Percentiles rank a stretch among this genome's conserved stretches.
These are phyloP conservation scores for Raphanus sativus DNA, from an alignment of 345 rosid species.

Conservation along the genomic window DNA sequence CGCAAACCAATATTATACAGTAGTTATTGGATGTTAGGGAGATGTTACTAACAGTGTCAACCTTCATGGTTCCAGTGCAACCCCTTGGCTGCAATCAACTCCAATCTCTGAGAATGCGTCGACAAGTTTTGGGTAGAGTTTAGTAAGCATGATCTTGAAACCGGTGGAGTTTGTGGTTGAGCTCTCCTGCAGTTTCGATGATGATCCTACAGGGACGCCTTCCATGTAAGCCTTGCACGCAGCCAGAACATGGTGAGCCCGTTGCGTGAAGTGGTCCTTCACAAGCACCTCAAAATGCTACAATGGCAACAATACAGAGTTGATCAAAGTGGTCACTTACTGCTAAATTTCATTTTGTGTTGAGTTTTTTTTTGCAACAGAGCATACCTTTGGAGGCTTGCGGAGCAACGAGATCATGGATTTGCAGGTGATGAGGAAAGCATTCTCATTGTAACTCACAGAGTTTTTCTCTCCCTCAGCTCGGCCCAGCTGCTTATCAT, in stretches of 20 bases:
- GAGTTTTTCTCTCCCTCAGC: constrained; percentile 95
- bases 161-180: constrained; percentile 63
- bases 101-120: constrained; percentile 72
- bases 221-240: constrained; percentile 79
- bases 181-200: constrained; percentile 39
- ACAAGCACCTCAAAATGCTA: constrained; percentile 86
- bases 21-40: constrained; percentile 30
- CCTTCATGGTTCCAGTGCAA: constrained; percentile 28
- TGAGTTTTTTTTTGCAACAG: constrained; percentile 11
- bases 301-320: constrained; percentile 29
- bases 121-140: constrained; percentile 73
- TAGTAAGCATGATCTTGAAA: constrained; percentile 92
- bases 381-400: constrained; percentile 76
- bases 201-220: constrained; percentile 62
- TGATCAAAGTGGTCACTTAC: constrained; percentile 9
- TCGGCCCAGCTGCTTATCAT: constrained; percentile 76
- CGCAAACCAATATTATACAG: constrained; percentile 30
- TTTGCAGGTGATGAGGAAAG: constrained; percentile 78
- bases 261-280: constrained; percentile 62
- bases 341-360: constrained; percentile 1
- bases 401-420: constrained; percentile 74
- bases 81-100: constrained; percentile 58
- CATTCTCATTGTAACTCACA: constrained; percentile 76
- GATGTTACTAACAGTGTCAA: constrained; percentile 3
- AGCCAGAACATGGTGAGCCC: constrained; percentile 46